A percentile compares a stretch with the other conserved stretches of the same genome.
Conservation (phyloP, 1,284 basidiomycete species). For the Leccinum griseonigrum region DNA sequence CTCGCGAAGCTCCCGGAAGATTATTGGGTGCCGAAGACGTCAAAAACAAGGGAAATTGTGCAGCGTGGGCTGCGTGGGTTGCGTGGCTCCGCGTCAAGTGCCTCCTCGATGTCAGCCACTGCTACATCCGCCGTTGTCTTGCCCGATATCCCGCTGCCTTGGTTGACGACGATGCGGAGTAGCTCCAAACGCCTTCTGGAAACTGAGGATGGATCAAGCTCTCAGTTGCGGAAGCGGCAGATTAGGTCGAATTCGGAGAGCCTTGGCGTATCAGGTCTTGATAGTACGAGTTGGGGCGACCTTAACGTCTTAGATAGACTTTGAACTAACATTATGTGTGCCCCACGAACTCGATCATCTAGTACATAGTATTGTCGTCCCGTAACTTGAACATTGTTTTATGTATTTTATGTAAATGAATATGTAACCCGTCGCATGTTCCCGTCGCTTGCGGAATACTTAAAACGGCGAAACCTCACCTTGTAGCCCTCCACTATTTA, state of each 20-base stretch:
- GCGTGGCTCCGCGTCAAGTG: neutral
- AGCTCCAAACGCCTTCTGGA: neutral
- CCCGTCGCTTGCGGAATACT: neutral
- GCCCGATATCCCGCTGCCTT: neutral
- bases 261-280: neutral
- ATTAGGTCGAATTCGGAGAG: neutral
- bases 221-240: neutral
- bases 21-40: neutral
- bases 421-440: neutral
- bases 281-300: neutral
- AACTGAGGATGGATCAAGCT: neutral
- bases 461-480: neutral
- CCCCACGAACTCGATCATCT: neutral
- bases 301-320: neutral
- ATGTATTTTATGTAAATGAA: no score
- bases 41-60: neutral
- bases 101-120: neutral
- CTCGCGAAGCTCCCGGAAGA: neutral
- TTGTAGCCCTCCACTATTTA: neutral
- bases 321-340: neutral
- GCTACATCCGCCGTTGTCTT: neutral
- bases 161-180: neutral
- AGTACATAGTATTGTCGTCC: neutral
- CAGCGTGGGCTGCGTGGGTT: neutral
- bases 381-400: neutral